Evolutionary conservation across 2,329 filamentous ascomycete genomes (phyloP).

Genomic region (Epichloe uncinata): DNA sequence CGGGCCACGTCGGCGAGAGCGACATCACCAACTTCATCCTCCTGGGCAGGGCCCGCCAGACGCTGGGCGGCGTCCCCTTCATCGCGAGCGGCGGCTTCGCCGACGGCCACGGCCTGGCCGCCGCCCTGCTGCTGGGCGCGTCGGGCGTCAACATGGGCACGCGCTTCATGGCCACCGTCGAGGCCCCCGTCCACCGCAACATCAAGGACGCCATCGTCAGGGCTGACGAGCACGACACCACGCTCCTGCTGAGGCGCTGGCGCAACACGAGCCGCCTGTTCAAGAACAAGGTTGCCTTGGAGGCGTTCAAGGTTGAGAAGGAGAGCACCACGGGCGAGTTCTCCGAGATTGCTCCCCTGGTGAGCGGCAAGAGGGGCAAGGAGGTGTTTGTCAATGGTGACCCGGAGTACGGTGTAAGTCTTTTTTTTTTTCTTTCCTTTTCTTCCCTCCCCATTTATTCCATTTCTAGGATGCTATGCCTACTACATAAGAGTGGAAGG

Average conservation of each 20-base stretch:
- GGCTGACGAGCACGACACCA: conserved; percentile 81
- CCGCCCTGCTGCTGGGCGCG: conserved; percentile 77
- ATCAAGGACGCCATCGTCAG: conserved; percentile 89
- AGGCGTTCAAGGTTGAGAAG: conserved; percentile 70
- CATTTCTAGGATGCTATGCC: too few relatives aligned
- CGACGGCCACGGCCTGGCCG: conserved; percentile 84
- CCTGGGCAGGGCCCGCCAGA: conserved; percentile 71
- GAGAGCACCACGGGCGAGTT: conserved; percentile 81
- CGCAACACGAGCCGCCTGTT: conserved; percentile 83
- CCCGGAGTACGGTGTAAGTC: conserved; percentile 70
- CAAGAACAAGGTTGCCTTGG: conserved; percentile 74
- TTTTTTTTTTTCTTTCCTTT: not conserved
- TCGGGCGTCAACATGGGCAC: conserved; percentile 98
- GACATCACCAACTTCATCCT: conserved; percentile 89
- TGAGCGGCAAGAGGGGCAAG: conserved; percentile 81
- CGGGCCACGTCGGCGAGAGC: conserved; percentile 73
- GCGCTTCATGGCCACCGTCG: conserved; percentile 90
- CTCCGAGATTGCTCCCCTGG: conserved; percentile 70
- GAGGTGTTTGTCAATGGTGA: conserved; percentile 91
- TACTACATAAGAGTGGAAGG: too few relatives aligned
- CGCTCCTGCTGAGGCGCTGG: conserved; percentile 79
- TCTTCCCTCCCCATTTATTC: too few relatives aligned
- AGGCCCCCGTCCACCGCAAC: conserved; percentile 82
- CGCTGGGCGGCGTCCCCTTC: conserved; percentile 74
- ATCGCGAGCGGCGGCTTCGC: conserved; percentile 94